These are phyloP conservation scores for Oryza glaberrima DNA, from an alignment of 176 grass and related monocot species.

Conservation along the genomic window DNA sequence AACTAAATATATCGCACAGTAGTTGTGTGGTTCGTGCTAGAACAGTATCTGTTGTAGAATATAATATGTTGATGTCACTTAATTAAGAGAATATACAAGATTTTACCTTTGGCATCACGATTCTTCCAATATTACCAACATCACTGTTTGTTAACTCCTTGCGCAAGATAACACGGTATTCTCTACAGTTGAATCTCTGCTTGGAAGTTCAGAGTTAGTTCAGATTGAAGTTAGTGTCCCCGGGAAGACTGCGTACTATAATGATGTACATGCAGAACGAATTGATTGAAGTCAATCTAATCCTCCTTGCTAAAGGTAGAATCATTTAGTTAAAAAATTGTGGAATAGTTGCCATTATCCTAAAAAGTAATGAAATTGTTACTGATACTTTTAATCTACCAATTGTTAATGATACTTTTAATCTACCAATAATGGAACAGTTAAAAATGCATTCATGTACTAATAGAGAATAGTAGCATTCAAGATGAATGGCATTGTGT, in stretches of 20 bases:
- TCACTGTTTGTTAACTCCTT: conserved; percentile 97
- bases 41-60: background rate
- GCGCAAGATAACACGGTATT: conserved; percentile 48
- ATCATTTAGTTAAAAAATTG: background rate
- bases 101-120: conserved; percentile 84
- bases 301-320: no score
- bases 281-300: background rate
- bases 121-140: conserved; percentile 80
- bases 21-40: background rate
- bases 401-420: background rate
- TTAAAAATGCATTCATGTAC: conserved; percentile 3
- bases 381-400: background rate
- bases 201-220: conserved; percentile 32
- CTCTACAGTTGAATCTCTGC: conserved; percentile 55
- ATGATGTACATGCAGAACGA: background rate
- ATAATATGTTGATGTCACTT: background rate
- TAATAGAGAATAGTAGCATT: background rate
- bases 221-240: background rate
- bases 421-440: background rate
- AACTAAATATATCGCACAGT: background rate
- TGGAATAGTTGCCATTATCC: background rate
- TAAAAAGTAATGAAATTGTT: background rate
- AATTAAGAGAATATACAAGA: conserved; percentile 31
- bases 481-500: background rate
- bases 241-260: no score